Conservation (phyloP, 2,329 filamentous ascomycete genomes). For the Akanthomyces muscarius region DNA sequence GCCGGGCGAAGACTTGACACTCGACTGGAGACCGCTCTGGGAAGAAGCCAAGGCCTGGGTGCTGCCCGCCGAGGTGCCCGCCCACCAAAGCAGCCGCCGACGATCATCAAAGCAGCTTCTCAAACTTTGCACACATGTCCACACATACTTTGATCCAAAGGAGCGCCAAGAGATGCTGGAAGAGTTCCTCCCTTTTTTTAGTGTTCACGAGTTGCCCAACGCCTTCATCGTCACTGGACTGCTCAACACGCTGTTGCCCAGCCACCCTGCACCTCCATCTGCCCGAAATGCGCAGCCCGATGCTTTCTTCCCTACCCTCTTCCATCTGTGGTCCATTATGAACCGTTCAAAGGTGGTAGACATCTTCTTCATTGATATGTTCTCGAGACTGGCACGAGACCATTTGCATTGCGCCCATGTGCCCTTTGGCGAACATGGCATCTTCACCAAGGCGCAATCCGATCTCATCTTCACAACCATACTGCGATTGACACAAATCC, state of each 20-base stretch:
- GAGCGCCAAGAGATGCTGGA: conserved; percentile 79
- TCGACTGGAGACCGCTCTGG: conserved; percentile 93
- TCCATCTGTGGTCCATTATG: conserved; percentile 93
- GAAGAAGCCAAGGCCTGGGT: conserved; percentile 89
- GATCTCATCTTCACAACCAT: conserved; percentile 90
- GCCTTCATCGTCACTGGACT: conserved; percentile 89
- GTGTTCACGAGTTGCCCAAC: conserved; percentile 84
- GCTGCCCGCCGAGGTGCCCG: conserved; percentile 75
- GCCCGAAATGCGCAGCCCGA: conserved; percentile 77
- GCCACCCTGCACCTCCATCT: conserved; percentile 67
- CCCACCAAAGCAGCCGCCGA: conserved; percentile 53
- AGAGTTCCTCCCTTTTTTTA: conserved; percentile 82
- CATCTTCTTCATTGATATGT: conserved; percentile 80
- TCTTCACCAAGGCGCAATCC: conserved; percentile 89
- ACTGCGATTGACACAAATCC: conserved; percentile 85
- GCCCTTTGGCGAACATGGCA: conserved; percentile 78
- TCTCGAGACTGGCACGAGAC: conserved; percentile 83
- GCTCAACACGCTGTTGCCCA: conserved; percentile 84
- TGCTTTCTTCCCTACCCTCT: conserved; percentile 86
- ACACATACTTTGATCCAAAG: conserved; percentile 86
- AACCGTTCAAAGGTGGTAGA: conserved; percentile 86
- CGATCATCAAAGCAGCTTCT: conserved; percentile 63
- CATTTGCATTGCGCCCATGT: conserved; percentile 71
- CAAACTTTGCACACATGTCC: conserved; percentile 85
- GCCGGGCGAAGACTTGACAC: conserved; percentile 78